Conservation (phyloP, 2,329 filamentous ascomycete species). For the Aureobasidium namibiae region DNA sequence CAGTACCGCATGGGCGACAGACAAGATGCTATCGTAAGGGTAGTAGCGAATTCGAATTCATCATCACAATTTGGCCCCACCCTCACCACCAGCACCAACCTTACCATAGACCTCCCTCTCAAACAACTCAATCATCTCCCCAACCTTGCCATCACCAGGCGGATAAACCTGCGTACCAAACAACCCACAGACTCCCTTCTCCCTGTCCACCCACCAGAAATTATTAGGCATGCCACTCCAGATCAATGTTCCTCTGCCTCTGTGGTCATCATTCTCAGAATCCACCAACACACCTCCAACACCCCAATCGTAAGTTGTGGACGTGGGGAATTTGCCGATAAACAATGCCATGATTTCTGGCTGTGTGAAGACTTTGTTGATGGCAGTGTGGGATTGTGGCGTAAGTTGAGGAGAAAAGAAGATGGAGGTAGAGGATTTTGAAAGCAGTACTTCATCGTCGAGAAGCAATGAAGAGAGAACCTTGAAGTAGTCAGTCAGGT, state of each 20-base stretch:
- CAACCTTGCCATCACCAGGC: slow-evolving; percentile 31
- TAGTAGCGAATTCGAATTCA: too few species aligned
- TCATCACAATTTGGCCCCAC: neutral
- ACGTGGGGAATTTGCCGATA: slow-evolving; percentile 26
- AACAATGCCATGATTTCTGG: slow-evolving; percentile 26
- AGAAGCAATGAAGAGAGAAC: slow-evolving; percentile 40
- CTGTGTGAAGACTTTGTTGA: slow-evolving; percentile 23
- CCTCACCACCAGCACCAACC: neutral
- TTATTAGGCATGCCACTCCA: slow-evolving; percentile 43
- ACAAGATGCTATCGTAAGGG: too few species aligned
- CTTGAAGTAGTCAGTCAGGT: slow-evolving; percentile 35
- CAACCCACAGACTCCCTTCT: slow-evolving; percentile 33
- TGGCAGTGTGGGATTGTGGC: slow-evolving; percentile 17
- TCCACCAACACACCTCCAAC: slow-evolving; percentile 36
- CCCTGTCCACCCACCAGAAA: slow-evolving; percentile 33
- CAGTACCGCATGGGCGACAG: too few species aligned
- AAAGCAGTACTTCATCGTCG: slow-evolving; percentile 43
- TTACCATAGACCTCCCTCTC: slow-evolving; percentile 34
- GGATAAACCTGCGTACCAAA: slow-evolving; percentile 38
- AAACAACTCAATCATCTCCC: slow-evolving; percentile 29
- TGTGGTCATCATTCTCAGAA: slow-evolving; percentile 29
- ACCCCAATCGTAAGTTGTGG: slow-evolving; percentile 28
- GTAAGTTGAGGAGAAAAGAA: slow-evolving; percentile 44
- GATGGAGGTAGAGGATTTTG: slow-evolving; percentile 31
- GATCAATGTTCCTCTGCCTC: slow-evolving; percentile 32